These are phyloP conservation scores for Colletotrichum incanum DNA, from an alignment of 2,329 filamentous ascomycete species.

Conservation along the genomic window DNA sequence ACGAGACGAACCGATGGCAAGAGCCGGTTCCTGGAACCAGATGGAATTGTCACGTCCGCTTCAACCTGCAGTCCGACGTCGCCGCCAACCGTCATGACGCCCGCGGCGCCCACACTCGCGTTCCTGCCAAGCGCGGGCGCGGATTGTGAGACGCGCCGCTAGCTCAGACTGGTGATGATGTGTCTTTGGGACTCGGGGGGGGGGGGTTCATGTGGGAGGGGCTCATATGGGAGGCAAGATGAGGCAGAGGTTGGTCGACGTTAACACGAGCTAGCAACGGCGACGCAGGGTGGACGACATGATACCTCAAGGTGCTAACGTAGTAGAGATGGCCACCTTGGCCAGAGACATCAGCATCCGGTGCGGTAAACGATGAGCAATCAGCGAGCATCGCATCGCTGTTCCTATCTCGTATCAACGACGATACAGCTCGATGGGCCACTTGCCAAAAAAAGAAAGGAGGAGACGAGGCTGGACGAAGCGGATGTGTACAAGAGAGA, in stretches of 20 bases:
- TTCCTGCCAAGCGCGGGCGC: slow-evolving; percentile 6
- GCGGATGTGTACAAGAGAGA: background rate
- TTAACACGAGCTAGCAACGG: background rate
- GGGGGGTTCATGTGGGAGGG: background rate
- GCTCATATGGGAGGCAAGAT: background rate
- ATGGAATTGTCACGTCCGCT: slow-evolving; percentile 7
- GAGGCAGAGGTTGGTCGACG: background rate
- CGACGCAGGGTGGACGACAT: background rate
- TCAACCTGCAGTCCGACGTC: slow-evolving; percentile 8
- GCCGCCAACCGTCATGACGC: slow-evolving; percentile 1
- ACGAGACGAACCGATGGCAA: slow-evolving; percentile 16
- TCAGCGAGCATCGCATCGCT: background rate
- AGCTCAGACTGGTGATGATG: slow-evolving; percentile 17
- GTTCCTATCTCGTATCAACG: background rate
- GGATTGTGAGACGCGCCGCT: slow-evolving; percentile 22
- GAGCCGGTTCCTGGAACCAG: background rate
- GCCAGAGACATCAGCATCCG: background rate
- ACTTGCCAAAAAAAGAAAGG: background rate
- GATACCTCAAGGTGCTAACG: background rate
- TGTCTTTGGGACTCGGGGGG: background rate
- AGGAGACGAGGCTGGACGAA: background rate
- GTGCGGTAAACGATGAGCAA: background rate
- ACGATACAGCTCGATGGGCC: background rate
- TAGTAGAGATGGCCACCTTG: background rate
- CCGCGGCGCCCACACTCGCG: background rate